phyloP scores from a whole-genome alignment of 768 basidiomycete genomes.

The Terana coerulea region DNA sequence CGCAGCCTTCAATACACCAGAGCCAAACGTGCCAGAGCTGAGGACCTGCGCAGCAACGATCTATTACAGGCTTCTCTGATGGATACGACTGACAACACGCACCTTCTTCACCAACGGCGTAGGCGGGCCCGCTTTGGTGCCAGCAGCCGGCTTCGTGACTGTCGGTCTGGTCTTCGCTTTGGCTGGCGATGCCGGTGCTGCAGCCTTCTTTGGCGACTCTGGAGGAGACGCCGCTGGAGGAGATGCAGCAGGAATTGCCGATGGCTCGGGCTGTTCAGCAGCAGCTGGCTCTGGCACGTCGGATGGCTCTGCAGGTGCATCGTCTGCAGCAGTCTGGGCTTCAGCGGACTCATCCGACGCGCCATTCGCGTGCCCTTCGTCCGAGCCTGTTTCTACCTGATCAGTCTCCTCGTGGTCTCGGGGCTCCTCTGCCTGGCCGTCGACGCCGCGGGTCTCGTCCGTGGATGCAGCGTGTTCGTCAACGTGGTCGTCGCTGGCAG shows the following conservation, averaged over 20 bases:
- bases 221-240: slow-evolving; percentile 13
- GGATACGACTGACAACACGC: slow-evolving; percentile 21
- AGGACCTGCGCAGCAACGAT: slow-evolving; percentile 44
- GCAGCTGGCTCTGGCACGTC: background rate
- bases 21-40: slow-evolving; percentile 62
- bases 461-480: slow-evolving; percentile 16
- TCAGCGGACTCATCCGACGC: slow-evolving; percentile 7
- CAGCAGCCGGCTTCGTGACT: slow-evolving; percentile 39
- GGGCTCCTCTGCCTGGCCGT: slow-evolving; percentile 22
- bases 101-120: slow-evolving; percentile 71
- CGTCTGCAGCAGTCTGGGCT: slow-evolving; percentile 26
- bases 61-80: slow-evolving; percentile 6
- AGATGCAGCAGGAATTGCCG: slow-evolving; percentile 23
- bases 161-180: slow-evolving; percentile 25
- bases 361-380: slow-evolving; percentile 13
- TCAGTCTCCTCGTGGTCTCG: slow-evolving; percentile 36
- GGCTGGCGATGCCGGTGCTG: slow-evolving; percentile 15
- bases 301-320: slow-evolving; percentile 24
- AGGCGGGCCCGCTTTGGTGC: slow-evolving; percentile 44
- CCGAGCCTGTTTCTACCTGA: slow-evolving; percentile 27
- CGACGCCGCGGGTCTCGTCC: slow-evolving; percentile 16
- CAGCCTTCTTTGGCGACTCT: slow-evolving; percentile 15
- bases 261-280: slow-evolving; percentile 3
- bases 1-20: slow-evolving; percentile 46
- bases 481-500: slow-evolving; percentile 13